Conservation (phyloP, 176 grass and related monocot species). For the Dactylis glomerata region DNA sequence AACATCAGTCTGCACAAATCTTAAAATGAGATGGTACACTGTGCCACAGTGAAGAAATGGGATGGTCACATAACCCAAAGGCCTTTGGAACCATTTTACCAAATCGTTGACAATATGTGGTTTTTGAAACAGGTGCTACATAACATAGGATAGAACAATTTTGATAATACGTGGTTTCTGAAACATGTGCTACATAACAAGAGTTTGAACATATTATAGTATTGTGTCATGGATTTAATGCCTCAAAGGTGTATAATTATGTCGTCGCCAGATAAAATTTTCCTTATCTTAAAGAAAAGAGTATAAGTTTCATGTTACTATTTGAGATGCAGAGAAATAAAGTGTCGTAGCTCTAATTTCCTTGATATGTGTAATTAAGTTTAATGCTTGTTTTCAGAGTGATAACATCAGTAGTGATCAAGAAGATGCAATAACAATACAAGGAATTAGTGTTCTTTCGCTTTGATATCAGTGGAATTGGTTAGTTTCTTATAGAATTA, state of each 20-base stretch:
- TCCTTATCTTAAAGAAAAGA: not conserved
- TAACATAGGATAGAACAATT: constrained; percentile 41
- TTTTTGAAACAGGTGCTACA: constrained; percentile 24
- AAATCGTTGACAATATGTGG: not conserved
- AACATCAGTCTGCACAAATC: too few relatives aligned
- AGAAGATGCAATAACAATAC: constrained; percentile 40
- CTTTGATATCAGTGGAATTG: constrained; percentile 92
- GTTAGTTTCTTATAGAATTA: too few relatives aligned
- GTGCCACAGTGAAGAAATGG: not conserved
- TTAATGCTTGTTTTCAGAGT: constrained; percentile 41
- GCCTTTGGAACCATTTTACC: not conserved
- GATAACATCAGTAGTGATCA: constrained; percentile 52
- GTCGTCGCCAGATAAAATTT: not conserved
- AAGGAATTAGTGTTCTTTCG: constrained; percentile 57
- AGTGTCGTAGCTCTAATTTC: not conserved
- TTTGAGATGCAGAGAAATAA: not conserved
- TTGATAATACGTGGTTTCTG: constrained; percentile 61
- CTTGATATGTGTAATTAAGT: not conserved
- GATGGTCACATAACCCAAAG: not conserved
- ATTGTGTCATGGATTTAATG: constrained; percentile 72
- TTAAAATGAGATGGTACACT: too few relatives aligned
- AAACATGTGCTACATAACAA: too few relatives aligned
- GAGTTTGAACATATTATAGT: constrained; percentile 62
- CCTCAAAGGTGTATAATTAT: constrained; percentile 49
- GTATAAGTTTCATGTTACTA: not conserved